Base-by-base conservation (phyloP, 2,329 filamentous ascomycete species). In the Coniochaeta sp. region DNA sequence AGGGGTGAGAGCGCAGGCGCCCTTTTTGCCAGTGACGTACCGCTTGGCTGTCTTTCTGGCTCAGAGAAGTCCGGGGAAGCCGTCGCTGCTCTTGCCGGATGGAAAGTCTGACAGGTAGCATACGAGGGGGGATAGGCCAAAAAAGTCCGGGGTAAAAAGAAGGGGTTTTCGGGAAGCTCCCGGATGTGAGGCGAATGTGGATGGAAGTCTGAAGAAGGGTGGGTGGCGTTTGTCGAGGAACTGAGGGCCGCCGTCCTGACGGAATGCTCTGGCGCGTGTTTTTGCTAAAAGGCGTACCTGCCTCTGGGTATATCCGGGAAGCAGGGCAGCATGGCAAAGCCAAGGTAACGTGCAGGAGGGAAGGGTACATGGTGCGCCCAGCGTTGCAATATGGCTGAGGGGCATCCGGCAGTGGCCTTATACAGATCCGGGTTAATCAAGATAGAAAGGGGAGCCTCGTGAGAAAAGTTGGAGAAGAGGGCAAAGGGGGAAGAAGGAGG, bases 381-480 rank as follows among this genome's bases (percentile, higher is more conserved):
- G 8, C 44, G 43, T 59, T 22, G 50, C 58, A 55, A n/a, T 59
- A 50, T 52, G 58, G 58, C 43, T 38, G 43, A 31, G 43, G 58
- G 58, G 43, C 28, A 22, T 47, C 58, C 43, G 52, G 40, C 58
- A 28, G 38, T 57, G 40, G 52, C 50, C 43, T 40, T 38, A 24
- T 9, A 31, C 57, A 52, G 56, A 38, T 59, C 54, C 43, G 59
- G 40, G 31, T 52, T 60, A 61, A 59, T 50, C n/a, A 59, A 34
- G 33, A 40, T 26, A 11, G 47, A 44, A 43, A 44, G 50, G 54
- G 55, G 36, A 28, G 1, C 33, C 14, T 14, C 9, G n/a, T 28
- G 38, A 31, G 26, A 28, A n/a, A 58, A 54, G 40, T 58, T 52
- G 56, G 36, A 47, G 50, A 59, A 44, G 57, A 31, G 31, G 9